phyloP scores from a whole-genome alignment of 768 basidiomycete species.

The Xerocomellus amylosporus region DNA sequence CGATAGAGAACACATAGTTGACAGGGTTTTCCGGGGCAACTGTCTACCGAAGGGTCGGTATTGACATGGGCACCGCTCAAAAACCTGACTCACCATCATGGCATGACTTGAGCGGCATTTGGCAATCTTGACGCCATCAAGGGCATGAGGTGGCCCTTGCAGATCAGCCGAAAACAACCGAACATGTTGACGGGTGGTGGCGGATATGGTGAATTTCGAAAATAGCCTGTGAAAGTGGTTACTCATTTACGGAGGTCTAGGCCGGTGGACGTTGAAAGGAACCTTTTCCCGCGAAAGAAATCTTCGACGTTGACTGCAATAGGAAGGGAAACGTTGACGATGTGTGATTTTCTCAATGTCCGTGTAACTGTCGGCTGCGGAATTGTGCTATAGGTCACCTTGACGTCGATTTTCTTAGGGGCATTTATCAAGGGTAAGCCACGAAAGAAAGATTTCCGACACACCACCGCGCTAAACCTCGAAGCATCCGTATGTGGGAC shows the following conservation, averaged over 20 bases:
- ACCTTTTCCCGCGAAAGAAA: conserved; percentile 88
- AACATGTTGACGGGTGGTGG: conserved; percentile 75
- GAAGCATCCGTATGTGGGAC: conserved; percentile 70
- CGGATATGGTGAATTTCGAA: conserved; percentile 87
- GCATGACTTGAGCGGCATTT: conserved; percentile 47
- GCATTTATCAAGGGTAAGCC: conserved; percentile 1
- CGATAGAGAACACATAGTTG: conserved; percentile 79
- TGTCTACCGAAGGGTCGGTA: conserved; percentile 47
- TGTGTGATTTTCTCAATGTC: conserved; percentile 49
- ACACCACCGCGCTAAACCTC: conserved; percentile 57
- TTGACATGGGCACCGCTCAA: neutral
- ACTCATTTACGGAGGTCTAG: neutral
- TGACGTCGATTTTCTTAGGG: conserved; percentile 64
- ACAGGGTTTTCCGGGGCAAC: conserved; percentile 73
- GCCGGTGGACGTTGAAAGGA: neutral
- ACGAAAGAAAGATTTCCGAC: conserved; percentile 18
- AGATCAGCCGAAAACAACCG: conserved; percentile 65
- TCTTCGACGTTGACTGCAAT: conserved; percentile 94
- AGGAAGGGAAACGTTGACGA: conserved; percentile 70
- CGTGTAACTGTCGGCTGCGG: conserved; percentile 52
- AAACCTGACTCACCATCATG: conserved; percentile 43
- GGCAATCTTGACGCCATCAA: conserved; percentile 51
- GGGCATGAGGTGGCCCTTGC: conserved; percentile 41
- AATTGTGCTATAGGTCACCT: conserved; percentile 65
- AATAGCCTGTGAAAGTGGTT: conserved; percentile 57